Evolutionary conservation across 169 alveolate species (phyloP).

Genomic region (Plasmodium gaboni): DNA sequence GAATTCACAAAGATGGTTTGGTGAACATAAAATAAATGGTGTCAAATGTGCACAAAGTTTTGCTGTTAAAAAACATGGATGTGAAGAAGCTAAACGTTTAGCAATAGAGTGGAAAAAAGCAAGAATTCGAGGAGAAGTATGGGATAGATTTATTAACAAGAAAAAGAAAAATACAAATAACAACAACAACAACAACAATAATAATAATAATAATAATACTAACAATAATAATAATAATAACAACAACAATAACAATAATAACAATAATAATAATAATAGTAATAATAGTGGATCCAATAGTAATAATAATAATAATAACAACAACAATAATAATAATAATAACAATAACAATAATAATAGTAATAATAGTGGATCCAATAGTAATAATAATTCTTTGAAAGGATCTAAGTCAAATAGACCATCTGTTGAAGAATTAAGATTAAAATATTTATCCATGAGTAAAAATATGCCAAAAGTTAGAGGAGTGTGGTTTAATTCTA

Average conservation of each 20-base stretch:
- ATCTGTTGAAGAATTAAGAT: conserved; percentile 82
- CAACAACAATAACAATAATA: no score
- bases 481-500: conserved; percentile 89
- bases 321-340: no score
- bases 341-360: no score
- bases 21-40: conserved; percentile 77
- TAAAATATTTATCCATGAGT: conserved; percentile 82
- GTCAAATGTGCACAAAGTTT: conserved; percentile 79
- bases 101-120: conserved; percentile 83
- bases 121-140: conserved; percentile 71
- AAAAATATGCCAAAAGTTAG: conserved; percentile 86
- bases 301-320: background rate
- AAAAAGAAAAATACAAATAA: conserved; percentile 41
- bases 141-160: conserved; percentile 73
- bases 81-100: conserved; percentile 82
- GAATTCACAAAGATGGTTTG: conserved; percentile 79
- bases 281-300: no score
- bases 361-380: no score
- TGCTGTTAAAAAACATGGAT: conserved; percentile 84
- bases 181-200: no score
- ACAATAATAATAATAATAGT: no score
- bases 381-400: conserved; percentile 12
- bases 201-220: no score
- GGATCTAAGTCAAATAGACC: conserved; percentile 60
- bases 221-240: no score